Evolutionary conservation across 192 early-diverging fungal species (phyloP).

Genomic region (Chytriomyces hyalinus): DNA sequence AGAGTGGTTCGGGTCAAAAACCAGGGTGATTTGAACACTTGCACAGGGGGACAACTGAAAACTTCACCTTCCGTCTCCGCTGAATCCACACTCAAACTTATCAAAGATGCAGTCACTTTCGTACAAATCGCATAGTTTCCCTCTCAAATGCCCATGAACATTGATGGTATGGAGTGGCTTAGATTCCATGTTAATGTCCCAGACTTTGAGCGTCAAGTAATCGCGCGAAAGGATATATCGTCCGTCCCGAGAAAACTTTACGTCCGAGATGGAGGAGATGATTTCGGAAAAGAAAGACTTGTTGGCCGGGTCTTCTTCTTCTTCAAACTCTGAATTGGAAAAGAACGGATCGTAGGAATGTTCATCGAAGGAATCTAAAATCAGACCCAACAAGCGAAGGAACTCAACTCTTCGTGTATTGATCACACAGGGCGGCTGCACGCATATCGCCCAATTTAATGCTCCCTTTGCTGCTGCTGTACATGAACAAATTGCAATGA

Average conservation of each 20-base stretch:
- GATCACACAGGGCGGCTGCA: slow-evolving; percentile 91
- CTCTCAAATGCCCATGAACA: slow-evolving; percentile 93
- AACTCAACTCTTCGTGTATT: slow-evolving; percentile 84
- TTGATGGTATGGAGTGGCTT: slow-evolving; percentile 93
- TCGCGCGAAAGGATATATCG: slow-evolving; percentile 97
- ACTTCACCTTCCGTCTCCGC: slow-evolving; percentile 88
- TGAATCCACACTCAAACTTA: slow-evolving; percentile 99
- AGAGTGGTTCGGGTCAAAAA: too few species aligned
- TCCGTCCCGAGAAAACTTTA: slow-evolving; percentile 95
- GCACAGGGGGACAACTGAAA: slow-evolving; percentile 18
- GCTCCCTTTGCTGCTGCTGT: slow-evolving; percentile 97
- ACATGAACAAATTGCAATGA: slow-evolving; percentile 97
- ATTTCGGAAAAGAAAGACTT: slow-evolving; percentile 99
- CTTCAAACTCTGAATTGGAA: slow-evolving; percentile 80
- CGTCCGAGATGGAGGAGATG: slow-evolving; percentile 97
- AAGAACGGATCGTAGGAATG: background rate
- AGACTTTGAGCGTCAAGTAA: slow-evolving; percentile 96
- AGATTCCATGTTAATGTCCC: slow-evolving; percentile 99
- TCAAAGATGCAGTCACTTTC: slow-evolving; percentile 99
- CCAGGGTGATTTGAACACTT: too few species aligned
- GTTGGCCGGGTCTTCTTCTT: slow-evolving; percentile 89
- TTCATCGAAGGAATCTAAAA: background rate
- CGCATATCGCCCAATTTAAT: slow-evolving; percentile 99
- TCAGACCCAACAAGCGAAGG: background rate
- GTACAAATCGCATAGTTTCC: slow-evolving; percentile 97